Percentiles rank a stretch among this genome's conserved stretches.
Conservation (phyloP, 495 filamentous ascomycete species). For the Daldinia bambusicola region DNA sequence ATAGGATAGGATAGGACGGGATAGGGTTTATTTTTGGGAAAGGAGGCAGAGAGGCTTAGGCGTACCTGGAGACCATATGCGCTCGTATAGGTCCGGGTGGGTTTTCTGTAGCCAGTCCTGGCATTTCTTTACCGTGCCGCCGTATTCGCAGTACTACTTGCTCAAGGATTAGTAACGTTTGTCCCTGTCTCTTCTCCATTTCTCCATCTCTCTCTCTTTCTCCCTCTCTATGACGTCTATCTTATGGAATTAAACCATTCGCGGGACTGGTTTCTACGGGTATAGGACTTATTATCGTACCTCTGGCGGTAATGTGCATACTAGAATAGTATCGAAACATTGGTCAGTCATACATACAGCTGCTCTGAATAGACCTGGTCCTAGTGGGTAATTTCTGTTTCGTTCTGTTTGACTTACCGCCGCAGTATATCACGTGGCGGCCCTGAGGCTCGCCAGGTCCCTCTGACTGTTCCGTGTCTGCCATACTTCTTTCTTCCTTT, state of each 20-base stretch:
- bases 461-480: conserved; percentile 53
- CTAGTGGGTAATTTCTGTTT: conserved; percentile 20
- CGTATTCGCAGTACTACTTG: conserved; percentile 95
- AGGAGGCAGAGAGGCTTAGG: no score
- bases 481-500: conserved; percentile 45
- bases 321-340: conserved; percentile 56
- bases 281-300: conserved; percentile 61
- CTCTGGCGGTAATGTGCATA: conserved; percentile 94
- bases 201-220: background rate
- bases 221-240: conserved; percentile 1
- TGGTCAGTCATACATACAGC: conserved; percentile 9
- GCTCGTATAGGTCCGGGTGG: conserved; percentile 75
- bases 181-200: conserved; percentile 1
- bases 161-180: conserved; percentile 35
- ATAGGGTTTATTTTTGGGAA: no score
- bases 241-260: background rate
- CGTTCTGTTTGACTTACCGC: conserved; percentile 65
- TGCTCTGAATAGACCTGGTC: background rate
- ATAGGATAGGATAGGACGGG: background rate
- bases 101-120: conserved; percentile 89
- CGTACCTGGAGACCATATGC: conserved; percentile 85
- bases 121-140: conserved; percentile 97
- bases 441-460: conserved; percentile 66
- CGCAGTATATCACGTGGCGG: conserved; percentile 79
- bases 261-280: background rate